Conservation (phyloP, 768 basidiomycete genomes). For the Boletus rubescentipes region DNA sequence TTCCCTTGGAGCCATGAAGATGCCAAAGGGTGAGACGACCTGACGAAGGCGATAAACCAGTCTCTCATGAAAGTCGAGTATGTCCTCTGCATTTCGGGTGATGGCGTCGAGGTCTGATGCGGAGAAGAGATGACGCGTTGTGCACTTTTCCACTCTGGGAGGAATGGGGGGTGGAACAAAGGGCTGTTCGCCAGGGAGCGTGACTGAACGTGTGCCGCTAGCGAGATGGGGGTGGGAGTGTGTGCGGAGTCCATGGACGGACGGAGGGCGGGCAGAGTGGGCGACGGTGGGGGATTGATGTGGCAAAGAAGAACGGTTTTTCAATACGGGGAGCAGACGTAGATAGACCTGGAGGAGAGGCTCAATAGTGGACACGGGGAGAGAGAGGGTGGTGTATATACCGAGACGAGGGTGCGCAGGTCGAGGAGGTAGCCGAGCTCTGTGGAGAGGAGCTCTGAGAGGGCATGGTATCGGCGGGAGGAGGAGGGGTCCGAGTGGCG, state of each 20-base stretch:
- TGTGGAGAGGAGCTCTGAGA: constrained; percentile 82
- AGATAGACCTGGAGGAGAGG: constrained; percentile 57
- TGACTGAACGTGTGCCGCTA: constrained; percentile 9
- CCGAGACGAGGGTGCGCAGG: constrained; percentile 72
- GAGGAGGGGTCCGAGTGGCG: background rate
- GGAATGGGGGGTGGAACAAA: constrained; percentile 10
- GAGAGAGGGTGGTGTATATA: constrained; percentile 36
- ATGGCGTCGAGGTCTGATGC: constrained; percentile 57
- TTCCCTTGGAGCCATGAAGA: constrained; percentile 36
- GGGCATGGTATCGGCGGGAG: constrained; percentile 57
- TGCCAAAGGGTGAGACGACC: constrained; percentile 52
- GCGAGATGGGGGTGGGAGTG: constrained; percentile 43
- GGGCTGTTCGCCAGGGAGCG: constrained; percentile 3
- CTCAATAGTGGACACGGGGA: background rate
- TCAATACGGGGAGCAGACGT: constrained; percentile 52
- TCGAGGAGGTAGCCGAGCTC: constrained; percentile 83
- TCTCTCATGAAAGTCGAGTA: constrained; percentile 66
- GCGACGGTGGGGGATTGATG: constrained; percentile 27
- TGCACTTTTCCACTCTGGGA: constrained; percentile 32
- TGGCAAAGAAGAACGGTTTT: constrained; percentile 23
- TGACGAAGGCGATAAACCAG: constrained; percentile 56
- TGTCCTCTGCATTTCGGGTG: constrained; percentile 64
- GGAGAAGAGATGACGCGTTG: constrained; percentile 53
- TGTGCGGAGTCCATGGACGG: constrained; percentile 42
- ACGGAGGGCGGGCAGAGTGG: constrained; percentile 38